A percentile compares a stretch with the other conserved stretches of the same genome.
These are phyloP conservation scores for Micractinium conductrix DNA, from an alignment of 139 green algal genomes.

Conservation along the genomic window DNA sequence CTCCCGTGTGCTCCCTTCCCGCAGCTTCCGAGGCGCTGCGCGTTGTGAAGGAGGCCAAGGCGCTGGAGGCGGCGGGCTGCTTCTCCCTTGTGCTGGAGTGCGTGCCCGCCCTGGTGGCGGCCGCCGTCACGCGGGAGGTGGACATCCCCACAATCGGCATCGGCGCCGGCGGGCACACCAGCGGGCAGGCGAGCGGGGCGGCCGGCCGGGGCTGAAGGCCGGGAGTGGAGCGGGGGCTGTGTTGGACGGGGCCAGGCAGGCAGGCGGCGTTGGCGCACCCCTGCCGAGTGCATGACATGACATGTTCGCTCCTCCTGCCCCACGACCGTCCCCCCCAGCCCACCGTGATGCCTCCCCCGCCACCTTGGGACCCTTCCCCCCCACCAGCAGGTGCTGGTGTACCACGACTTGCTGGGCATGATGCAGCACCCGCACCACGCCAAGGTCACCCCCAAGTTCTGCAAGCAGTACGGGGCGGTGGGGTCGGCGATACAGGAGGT, in stretches of 20 bases:
- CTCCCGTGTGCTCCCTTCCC: not conserved
- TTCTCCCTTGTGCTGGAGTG: slow-evolving; percentile 98
- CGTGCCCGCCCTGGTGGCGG: slow-evolving; percentile 87
- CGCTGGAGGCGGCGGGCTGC: slow-evolving; percentile 90
- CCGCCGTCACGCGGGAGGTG: slow-evolving; percentile 84
- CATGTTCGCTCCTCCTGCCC: not conserved
- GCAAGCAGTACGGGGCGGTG: slow-evolving; percentile 95
- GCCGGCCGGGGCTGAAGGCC: not conserved
- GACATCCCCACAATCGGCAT: slow-evolving; percentile 98
- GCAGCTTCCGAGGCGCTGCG: slow-evolving; percentile 76
- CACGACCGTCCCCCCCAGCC: not conserved
- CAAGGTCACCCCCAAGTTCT: slow-evolving; percentile 99
- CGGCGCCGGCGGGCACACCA: slow-evolving; percentile 83
- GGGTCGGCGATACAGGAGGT: slow-evolving; percentile 53
- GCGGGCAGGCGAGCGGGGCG: slow-evolving; percentile 82
- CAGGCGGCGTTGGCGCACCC: not conserved
- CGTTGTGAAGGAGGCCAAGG: slow-evolving; percentile 73
- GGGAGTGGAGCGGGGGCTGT: not conserved
- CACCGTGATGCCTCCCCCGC: not conserved
- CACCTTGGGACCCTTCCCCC: not conserved
- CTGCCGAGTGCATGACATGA: not conserved
- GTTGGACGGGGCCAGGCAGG: not conserved
- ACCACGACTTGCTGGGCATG: slow-evolving; percentile 99
- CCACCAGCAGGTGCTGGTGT: slow-evolving; percentile 93
- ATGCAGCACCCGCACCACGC: slow-evolving; percentile 97